Conservation (phyloP, 331 rosid genomes). For the Malus hybrid region DNA sequence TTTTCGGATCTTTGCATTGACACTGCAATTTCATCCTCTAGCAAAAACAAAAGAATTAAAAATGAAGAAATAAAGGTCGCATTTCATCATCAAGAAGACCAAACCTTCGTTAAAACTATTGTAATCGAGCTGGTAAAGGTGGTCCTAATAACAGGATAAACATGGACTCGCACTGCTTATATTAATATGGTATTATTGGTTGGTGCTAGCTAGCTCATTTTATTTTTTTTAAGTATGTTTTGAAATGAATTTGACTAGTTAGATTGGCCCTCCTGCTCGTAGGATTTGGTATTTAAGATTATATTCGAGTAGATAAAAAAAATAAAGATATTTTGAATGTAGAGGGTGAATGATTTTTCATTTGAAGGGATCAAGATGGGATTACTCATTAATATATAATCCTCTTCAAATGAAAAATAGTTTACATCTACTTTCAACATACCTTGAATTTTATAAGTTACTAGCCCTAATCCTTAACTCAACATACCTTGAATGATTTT, state of each 20-base stretch:
- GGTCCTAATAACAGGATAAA: conserved; percentile 34
- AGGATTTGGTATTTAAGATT: too few relatives aligned
- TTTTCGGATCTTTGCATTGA: conserved; percentile 64
- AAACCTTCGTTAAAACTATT: conserved; percentile 7
- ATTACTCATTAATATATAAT: too few relatives aligned
- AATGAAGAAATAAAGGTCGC: conserved; percentile 6
- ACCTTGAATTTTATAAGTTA: too few relatives aligned
- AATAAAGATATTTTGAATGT: too few relatives aligned
- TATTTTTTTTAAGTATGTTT: not conserved
- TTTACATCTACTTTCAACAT: too few relatives aligned
- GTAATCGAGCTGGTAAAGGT: conserved; percentile 18
- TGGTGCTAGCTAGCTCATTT: not conserved
- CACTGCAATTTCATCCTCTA: conserved; percentile 23
- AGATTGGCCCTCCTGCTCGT: not conserved
- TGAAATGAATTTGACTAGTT: conserved; percentile 1
- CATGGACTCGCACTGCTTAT: conserved; percentile 8
- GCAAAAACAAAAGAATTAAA: not conserved
- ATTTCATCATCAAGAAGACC: conserved; percentile 63
- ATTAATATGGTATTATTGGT: conserved; percentile 15
- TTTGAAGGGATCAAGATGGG: too few relatives aligned
- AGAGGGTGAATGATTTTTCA: too few relatives aligned
- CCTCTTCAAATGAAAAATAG: too few relatives aligned
- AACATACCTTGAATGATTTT: too few relatives aligned
- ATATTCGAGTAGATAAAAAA: too few relatives aligned
- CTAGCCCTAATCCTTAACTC: too few relatives aligned